phyloP scores from a whole-genome alignment of 2,329 filamentous ascomycete species.

The Neobulgaria alba region DNA sequence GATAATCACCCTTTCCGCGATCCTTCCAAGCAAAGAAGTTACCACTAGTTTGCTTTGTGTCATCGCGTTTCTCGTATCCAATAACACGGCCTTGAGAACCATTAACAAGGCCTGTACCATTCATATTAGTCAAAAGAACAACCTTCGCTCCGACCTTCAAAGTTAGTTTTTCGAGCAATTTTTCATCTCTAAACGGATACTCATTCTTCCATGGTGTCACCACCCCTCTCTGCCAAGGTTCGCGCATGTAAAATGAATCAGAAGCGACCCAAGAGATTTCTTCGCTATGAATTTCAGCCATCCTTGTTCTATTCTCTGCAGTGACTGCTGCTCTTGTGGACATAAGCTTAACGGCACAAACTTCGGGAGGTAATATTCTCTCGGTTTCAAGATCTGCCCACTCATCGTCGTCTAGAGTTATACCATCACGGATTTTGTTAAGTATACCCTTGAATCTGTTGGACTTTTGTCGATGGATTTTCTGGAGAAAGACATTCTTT shows the following conservation, averaged over 20 bases:
- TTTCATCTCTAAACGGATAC: conserved; percentile 14
- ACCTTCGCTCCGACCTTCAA: conserved; percentile 25
- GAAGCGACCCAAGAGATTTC: conserved; percentile 11
- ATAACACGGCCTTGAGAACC: conserved; percentile 23
- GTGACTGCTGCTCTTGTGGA: conserved; percentile 14
- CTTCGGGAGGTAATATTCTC: conserved; percentile 10
- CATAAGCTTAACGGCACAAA: conserved; percentile 21
- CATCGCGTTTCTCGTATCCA: conserved; percentile 8
- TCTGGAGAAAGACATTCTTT: conserved; percentile 18
- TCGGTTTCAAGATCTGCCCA: conserved; percentile 16
- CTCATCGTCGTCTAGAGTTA: conserved; percentile 10
- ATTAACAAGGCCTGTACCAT: conserved; percentile 20
- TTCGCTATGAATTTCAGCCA: conserved; percentile 1
- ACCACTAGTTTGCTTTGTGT: background rate
- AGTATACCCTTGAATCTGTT: conserved; percentile 19
- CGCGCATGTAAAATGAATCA: conserved; percentile 5
- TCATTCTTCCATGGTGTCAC: conserved; percentile 6
- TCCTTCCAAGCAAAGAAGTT: background rate
- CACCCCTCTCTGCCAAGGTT: background rate
- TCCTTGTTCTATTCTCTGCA: conserved; percentile 7
- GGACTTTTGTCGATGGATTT: conserved; percentile 26
- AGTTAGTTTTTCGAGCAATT: conserved; percentile 10
- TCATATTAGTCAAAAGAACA: conserved; percentile 20
- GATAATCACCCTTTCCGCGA: background rate
- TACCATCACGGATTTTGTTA: conserved; percentile 22